These are phyloP conservation scores for Citrullus amarus DNA, from an alignment of 306 rosid species.

Conservation along the genomic window DNA sequence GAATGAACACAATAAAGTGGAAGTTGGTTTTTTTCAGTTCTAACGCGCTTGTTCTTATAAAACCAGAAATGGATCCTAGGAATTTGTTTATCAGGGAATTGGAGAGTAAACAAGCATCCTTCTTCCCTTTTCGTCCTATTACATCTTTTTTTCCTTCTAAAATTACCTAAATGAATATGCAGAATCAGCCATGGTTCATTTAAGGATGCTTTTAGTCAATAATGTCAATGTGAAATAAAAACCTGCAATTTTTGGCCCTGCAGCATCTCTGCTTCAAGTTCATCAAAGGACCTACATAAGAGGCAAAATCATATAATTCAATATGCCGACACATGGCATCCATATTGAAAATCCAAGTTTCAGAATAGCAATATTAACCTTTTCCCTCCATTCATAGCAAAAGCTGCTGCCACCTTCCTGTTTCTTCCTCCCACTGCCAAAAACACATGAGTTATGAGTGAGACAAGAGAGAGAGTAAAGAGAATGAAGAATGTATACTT, in stretches of 20 bases:
- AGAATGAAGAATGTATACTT: constrained; percentile 24
- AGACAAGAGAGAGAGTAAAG: neutral
- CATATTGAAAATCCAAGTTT: neutral
- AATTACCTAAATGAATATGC: neutral
- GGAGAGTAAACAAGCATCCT: neutral
- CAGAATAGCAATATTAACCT: constrained; percentile 31
- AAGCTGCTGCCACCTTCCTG: constrained; percentile 89
- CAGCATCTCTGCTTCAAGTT: constrained; percentile 79
- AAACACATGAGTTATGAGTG: constrained; percentile 10
- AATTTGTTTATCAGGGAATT: neutral
- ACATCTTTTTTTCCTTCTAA: neutral
- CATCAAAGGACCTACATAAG: constrained; percentile 57
- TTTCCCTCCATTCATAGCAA: constrained; percentile 60
- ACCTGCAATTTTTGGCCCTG: constrained; percentile 97
- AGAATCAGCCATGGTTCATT: neutral
- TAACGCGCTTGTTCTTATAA: neutral
- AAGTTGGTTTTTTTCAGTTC: neutral
- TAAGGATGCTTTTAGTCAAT: neutral
- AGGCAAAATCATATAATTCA: neutral
- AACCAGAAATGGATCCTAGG: neutral
- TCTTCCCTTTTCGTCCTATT: neutral
- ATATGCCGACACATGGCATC: neutral
- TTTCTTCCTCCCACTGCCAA: constrained; percentile 94
- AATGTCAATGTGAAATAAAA: neutral
- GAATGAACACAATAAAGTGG: neutral